phyloP scores from a whole-genome alignment of 805 yeast species.

The Helenozyma baotianmanensis region DNA sequence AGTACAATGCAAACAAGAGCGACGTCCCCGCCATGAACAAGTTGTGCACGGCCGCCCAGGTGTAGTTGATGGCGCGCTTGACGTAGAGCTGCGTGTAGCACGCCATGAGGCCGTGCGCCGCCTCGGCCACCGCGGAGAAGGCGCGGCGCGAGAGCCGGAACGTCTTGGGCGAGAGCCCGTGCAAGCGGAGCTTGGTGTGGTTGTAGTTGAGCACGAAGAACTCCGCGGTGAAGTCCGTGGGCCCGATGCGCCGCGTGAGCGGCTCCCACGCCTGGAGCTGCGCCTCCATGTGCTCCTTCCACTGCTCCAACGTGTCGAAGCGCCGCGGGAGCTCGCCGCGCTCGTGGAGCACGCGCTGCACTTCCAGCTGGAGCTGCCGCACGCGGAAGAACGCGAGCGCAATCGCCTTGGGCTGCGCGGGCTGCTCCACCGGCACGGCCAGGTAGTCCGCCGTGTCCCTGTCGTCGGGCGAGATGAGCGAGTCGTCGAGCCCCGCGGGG shows the following conservation, averaged over 20 bases:
- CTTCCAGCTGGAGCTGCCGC: constrained; percentile 71
- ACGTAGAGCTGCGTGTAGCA: constrained; percentile 56
- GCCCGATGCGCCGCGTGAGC: constrained; percentile 41
- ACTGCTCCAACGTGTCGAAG: constrained; percentile 48
- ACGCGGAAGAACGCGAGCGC: constrained; percentile 64
- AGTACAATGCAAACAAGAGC: constrained; percentile 70
- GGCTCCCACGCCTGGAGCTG: constrained; percentile 58
- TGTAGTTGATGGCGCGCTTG: constrained; percentile 66
- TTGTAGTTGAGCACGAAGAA: constrained; percentile 73
- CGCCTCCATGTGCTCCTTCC: constrained; percentile 54
- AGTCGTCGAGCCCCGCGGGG: constrained; percentile 74
- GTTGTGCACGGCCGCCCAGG: constrained; percentile 92
- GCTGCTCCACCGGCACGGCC: no score
- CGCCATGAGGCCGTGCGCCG: constrained; percentile 62
- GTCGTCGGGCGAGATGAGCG: constrained; percentile 42
- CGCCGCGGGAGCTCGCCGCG: constrained; percentile 65
- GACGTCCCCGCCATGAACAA: constrained; percentile 87
- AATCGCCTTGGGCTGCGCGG: constrained; percentile 53
- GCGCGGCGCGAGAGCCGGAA: constrained; percentile 51
- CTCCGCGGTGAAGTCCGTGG: constrained; percentile 67
- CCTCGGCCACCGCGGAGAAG: constrained; percentile 50
- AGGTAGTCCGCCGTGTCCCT: constrained; percentile 27
- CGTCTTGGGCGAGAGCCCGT: constrained; percentile 75
- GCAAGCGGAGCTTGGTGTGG: constrained; percentile 66
- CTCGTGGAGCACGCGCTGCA: constrained; percentile 69